Conservation (phyloP, 208 protist species). For the Acanthamoeba lenticulata region DNA sequence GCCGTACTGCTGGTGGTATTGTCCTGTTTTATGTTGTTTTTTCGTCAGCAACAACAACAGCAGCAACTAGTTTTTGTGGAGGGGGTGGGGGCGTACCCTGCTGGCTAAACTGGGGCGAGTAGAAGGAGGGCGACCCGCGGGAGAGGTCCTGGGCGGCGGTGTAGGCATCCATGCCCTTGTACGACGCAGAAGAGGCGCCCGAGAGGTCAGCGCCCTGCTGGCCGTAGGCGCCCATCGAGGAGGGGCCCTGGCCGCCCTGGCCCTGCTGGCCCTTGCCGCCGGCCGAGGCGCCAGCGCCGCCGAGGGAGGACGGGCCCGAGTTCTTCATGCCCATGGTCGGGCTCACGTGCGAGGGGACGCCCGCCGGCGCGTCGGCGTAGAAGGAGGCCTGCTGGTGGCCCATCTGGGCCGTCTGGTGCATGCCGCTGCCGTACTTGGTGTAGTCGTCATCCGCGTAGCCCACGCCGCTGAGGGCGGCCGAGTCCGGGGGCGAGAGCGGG, state of each 20-base stretch:
- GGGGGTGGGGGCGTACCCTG: neutral
- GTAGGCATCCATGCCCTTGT: conserved; percentile 17
- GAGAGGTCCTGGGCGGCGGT: neutral
- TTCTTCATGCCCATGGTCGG: conserved; percentile 37
- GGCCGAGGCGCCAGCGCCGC: too few relatives aligned
- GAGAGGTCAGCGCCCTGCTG: neutral
- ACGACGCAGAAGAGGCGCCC: neutral
- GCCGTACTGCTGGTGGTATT: conserved; percentile 41
- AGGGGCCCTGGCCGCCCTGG: neutral
- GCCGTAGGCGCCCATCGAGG: neutral
- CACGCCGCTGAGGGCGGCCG: neutral
- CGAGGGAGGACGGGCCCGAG: neutral
- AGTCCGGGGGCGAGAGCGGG: neutral
- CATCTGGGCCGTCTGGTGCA: neutral
- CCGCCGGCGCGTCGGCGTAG: neutral
- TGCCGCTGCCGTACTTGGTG: neutral
- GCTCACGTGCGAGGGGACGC: conserved; percentile 2
- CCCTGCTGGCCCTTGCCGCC: neutral
- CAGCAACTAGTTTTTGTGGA: neutral
- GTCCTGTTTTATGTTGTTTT: too few relatives aligned
- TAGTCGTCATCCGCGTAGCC: neutral
- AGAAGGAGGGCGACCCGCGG: neutral
- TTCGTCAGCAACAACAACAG: neutral
- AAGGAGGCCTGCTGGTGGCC: too few relatives aligned
- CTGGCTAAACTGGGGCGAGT: conserved; percentile 26